Evolutionary conservation across 75 land plant genomes (phyloP), one percentile per base, ranked within the genome.

Genomic region (Azolla pinnata): DNA sequence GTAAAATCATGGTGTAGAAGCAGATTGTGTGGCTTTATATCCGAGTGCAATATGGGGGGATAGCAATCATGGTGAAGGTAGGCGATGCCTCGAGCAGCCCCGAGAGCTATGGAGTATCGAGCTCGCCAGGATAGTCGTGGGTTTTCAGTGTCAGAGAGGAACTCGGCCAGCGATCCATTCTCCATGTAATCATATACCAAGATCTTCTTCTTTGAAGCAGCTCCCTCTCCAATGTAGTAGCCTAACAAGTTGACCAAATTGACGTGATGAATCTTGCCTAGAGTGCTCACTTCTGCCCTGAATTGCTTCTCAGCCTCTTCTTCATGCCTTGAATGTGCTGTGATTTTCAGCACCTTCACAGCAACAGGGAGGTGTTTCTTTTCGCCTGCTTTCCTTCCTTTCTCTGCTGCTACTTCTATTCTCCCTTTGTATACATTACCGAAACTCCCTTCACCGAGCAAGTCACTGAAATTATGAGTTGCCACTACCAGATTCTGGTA

Each of bases 21-120:
- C 18, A 75, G 60, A 40, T 75, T 75, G 63, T 62, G 55, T 16
- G 71, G 64, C 54, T 75, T 75, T 30, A 71, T 66, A 40, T 70
- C 78, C 10, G 68, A 44, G 29, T 75, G 78, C 19, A 70, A 31
- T 19, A 75, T 70, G 31, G 63, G 25, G n/a, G 61, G 66, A 27
- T 20, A 25, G 59, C 78, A 75, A 20, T 56, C 63, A 0, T 65
- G 47, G 74, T 75, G 78, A n/a, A 75, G 60, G 46, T 68, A 74
- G 21, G 50, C 77, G 23, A 74, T 30, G 2, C 78, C 78, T 2
- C 62, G 35, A 10, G 73, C 78, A 2, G 68, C 73, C 0, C 68
- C 73, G 18, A 59, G 33, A 1, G 78, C 73, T n/a, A 68, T 61
- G 21, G 64, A 38, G 33, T 59, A 68, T 27, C 71, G 38, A 2